Evolutionary conservation across 139 green algal genomes (phyloP).

Genomic region (Chlamydomonas schloesseri): DNA sequence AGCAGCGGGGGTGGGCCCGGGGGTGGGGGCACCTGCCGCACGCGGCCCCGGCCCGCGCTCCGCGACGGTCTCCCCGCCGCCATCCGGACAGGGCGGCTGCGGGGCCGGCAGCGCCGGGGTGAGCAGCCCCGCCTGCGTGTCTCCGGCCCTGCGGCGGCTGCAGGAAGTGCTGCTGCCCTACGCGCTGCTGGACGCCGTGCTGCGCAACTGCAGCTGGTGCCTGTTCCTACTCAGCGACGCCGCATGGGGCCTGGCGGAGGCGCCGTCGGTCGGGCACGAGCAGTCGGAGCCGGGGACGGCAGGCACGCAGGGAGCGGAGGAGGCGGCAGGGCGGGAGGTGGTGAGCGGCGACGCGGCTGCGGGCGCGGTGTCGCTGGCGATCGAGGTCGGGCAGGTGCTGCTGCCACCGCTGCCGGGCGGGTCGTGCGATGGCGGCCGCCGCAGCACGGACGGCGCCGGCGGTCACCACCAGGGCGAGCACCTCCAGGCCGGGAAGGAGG

Average conservation of each 20-base stretch:
- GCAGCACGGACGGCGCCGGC: no score
- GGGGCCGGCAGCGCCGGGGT: not conserved
- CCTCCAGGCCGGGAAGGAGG: no score
- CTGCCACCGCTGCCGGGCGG: not conserved
- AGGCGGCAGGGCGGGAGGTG: not conserved
- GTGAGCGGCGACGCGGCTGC: not conserved
- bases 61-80: not conserved
- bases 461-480: no score
- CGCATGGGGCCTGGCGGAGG: not conserved
- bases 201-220: slow-evolving; percentile 39
- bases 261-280: not conserved
- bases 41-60: no score
- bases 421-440: no score
- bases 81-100: not conserved
- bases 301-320: not conserved
- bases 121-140: not conserved
- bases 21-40: no score
- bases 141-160: no score
- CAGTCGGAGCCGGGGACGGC: not conserved
- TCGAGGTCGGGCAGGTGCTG: not conserved
- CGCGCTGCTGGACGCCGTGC: not conserved
- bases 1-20: no score
- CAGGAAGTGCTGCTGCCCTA: not conserved
- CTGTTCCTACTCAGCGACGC: slow-evolving; percentile 23
- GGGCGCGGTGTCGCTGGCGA: not conserved